Conservation (phyloP, 768 basidiomycete genomes). For the Holtermannia corniformis region DNA sequence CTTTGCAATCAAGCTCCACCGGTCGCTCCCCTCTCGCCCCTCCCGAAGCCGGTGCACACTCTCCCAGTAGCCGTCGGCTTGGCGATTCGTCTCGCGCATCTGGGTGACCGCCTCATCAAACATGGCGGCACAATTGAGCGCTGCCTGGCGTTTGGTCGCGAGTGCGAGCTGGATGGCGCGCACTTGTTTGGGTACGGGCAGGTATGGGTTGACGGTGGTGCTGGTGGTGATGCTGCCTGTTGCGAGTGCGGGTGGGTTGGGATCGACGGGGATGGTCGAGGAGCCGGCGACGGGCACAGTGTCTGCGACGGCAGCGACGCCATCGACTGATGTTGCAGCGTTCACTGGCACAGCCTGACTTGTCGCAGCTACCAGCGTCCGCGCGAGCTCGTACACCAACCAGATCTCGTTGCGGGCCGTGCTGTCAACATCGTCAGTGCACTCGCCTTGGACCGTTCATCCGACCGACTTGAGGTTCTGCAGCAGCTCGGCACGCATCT, state of each 20-base stretch:
- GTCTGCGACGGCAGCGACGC: neutral
- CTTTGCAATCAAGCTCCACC: conserved; percentile 31
- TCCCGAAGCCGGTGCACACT: conserved; percentile 15
- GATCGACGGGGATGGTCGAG: conserved; percentile 9
- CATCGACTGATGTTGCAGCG: neutral
- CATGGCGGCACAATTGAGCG: conserved; percentile 27
- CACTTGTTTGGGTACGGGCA: conserved; percentile 5
- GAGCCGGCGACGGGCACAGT: conserved; percentile 9
- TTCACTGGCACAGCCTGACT: neutral
- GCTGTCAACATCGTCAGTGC: conserved; percentile 5
- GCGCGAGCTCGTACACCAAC: conserved; percentile 31
- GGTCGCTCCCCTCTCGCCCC: conserved; percentile 17
- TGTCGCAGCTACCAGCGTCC: conserved; percentile 13
- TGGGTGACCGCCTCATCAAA: conserved; percentile 32
- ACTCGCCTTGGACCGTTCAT: neutral
- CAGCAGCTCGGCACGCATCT: conserved; percentile 19
- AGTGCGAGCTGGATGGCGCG: conserved; percentile 22
- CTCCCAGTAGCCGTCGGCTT: conserved; percentile 29
- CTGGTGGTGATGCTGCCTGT: conserved; percentile 24
- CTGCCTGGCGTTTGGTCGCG: conserved; percentile 26
- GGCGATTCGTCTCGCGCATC: conserved; percentile 20
- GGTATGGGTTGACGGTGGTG: conserved; percentile 4
- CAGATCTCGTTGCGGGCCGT: conserved; percentile 34
- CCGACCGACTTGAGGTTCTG: conserved; percentile 27
- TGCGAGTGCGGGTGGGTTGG: conserved; percentile 25